Percentiles rank a stretch among this genome's conserved stretches.
phyloP scores from a whole-genome alignment of 352 stramenopile species.

The Vaucheria bursata region DNA sequence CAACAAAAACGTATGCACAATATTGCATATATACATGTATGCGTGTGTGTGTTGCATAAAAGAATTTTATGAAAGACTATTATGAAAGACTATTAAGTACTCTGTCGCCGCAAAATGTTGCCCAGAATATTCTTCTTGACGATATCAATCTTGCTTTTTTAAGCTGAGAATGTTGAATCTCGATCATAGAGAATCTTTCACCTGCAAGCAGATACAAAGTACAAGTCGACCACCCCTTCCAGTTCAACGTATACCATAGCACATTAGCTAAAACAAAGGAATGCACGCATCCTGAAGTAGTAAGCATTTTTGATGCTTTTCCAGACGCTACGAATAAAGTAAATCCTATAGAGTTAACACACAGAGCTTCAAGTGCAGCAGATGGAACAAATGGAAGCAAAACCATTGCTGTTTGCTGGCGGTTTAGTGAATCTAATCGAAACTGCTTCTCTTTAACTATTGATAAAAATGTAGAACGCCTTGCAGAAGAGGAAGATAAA shows the following conservation, averaged over 20 bases:
- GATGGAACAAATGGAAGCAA: neutral
- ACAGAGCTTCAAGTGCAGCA: neutral
- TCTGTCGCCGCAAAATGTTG: neutral
- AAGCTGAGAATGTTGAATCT: too few relatives aligned
- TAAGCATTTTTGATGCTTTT: slow-evolving; percentile 51
- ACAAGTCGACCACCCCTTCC: slow-evolving; percentile 59
- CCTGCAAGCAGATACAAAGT: slow-evolving; percentile 56
- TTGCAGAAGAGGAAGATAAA: too few relatives aligned
- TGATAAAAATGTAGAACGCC: too few relatives aligned
- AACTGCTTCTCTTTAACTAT: too few relatives aligned
- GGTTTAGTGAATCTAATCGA: too few relatives aligned
- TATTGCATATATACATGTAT: too few relatives aligned
- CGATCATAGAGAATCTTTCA: too few relatives aligned
- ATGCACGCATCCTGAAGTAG: slow-evolving; percentile 55
- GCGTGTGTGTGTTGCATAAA: too few relatives aligned
- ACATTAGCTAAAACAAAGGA: slow-evolving; percentile 56
- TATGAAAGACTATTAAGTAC: neutral
- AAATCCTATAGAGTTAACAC: slow-evolving; percentile 33
- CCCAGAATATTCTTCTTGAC: neutral
- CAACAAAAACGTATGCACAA: too few relatives aligned
- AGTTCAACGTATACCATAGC: slow-evolving; percentile 59
- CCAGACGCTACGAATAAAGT: slow-evolving; percentile 21
- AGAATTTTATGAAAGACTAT: too few relatives aligned
- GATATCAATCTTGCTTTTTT: too few relatives aligned
- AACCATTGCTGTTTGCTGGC: too few relatives aligned